Evolutionary conservation across 805 yeast genomes (phyloP), one percentile per base, ranked within the genome.

Genomic region (Candida ulmi): DNA sequence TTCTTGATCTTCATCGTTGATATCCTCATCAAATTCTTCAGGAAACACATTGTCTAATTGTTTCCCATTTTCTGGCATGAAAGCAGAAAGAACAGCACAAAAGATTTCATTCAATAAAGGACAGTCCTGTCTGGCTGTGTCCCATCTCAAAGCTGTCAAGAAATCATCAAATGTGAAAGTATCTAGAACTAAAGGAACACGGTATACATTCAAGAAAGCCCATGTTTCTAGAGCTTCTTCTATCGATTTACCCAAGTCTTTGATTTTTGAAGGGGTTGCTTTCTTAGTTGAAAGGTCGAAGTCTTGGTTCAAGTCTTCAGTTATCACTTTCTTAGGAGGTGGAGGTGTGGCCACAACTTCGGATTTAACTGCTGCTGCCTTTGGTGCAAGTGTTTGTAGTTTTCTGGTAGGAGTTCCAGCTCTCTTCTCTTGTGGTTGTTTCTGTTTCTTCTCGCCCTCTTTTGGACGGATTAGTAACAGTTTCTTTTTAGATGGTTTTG

Each of bases 161-260:
- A 76, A 84, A 48, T 83, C 95, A 61, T 87, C 96, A 62, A 83
- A 85, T 0, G 91, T 80, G 50, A 85, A 80, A 0, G 83, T 73
- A 51, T 82, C 88, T n/a, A 88, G 61, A 5, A 71, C 55, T 25
- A 87, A 62, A 1, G 87, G 77, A 27, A 71, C 70, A 48, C 78
- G 76, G 57, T 80, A 87, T 37, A 84, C 71, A 55, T 85, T 85
- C 23, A 86, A 58, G 51, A 87, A 88, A 2, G 76, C 66, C 95
- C 95, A 88, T 4, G 73, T 58, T 50, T 85, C 90, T 18, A 88
- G 55, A 1, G 82, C 71, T 36, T 73, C 75, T 36, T 53, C 39
- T 0, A 52, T 48, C 19, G 39, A 43, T 5, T 36, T 39, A 8
- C 55, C 51, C 3, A 54, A 33, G 2, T 39, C 49, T 1, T 38